Percentiles rank a stretch among this genome's conserved stretches.
phyloP scores from a whole-genome alignment of 78 protist species.

The Trichosphaerium sp. region DNA sequence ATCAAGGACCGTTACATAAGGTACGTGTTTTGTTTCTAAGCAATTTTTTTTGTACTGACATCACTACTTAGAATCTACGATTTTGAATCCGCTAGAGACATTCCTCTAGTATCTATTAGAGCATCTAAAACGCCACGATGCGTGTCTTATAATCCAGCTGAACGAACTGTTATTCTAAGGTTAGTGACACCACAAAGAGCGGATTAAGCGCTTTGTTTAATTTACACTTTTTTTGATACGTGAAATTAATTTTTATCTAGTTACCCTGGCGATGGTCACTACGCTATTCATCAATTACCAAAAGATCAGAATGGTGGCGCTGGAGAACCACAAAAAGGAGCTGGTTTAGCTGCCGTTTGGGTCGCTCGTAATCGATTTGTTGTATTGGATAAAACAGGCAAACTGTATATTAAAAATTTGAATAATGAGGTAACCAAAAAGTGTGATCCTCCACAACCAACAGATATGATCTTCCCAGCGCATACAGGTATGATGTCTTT shows the following conservation, averaged over 20 bases:
- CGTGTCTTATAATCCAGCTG: conserved; percentile 68
- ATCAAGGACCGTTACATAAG: conserved; percentile 70
- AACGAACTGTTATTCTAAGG: conserved; percentile 44
- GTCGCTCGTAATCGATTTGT: conserved; percentile 87
- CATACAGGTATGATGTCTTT: too few species aligned
- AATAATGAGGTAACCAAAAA: conserved; percentile 73
- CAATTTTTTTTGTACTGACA: too few species aligned
- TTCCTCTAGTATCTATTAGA: conserved; percentile 4
- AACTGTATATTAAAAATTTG: conserved; percentile 27
- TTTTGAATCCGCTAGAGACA: conserved; percentile 16
- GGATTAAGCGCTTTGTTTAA: background rate
- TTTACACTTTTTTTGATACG: background rate
- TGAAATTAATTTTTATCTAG: background rate
- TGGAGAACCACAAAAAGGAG: conserved; percentile 57
- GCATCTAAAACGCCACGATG: background rate
- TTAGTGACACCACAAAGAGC: too few species aligned
- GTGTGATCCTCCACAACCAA: conserved; percentile 34
- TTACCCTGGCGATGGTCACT: conserved; percentile 71
- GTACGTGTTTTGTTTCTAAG: too few species aligned
- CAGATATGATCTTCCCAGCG: conserved; percentile 77
- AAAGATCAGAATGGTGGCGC: conserved; percentile 2
- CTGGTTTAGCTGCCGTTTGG: conserved; percentile 73
- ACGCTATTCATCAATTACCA: conserved; percentile 75
- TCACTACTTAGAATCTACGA: conserved; percentile 60
- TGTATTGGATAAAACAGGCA: conserved; percentile 68